Evolutionary conservation across 23 red algal genomes (phyloP).

Genomic region (Chondrus crispus): DNA sequence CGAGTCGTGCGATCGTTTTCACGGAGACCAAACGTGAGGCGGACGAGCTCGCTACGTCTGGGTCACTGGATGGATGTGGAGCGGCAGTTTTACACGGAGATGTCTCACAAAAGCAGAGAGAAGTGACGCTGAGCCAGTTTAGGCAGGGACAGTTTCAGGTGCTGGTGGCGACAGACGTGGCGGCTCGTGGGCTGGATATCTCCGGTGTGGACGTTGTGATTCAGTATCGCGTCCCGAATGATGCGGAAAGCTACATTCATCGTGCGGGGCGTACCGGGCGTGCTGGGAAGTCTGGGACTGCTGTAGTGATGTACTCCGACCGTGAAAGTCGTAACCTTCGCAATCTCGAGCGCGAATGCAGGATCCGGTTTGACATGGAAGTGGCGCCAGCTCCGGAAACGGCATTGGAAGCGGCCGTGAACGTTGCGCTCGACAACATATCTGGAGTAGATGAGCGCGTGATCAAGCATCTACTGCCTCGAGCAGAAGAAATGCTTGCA

Average conservation of each 20-base stretch:
- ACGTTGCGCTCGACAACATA: slow-evolving; percentile 49
- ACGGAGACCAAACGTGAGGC: slow-evolving; percentile 93
- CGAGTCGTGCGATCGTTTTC: slow-evolving; percentile 93
- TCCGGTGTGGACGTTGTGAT: slow-evolving; percentile 92
- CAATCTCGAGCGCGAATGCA: slow-evolving; percentile 58
- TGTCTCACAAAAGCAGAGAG: slow-evolving; percentile 88
- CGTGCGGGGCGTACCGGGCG: slow-evolving; percentile 90
- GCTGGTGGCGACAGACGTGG: slow-evolving; percentile 97
- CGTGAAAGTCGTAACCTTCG: slow-evolving; percentile 54
- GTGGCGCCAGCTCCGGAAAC: slow-evolving; percentile 73
- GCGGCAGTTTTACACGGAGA: slow-evolving; percentile 96
- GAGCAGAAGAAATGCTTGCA: slow-evolving; percentile 39
- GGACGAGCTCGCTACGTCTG: slow-evolving; percentile 81
- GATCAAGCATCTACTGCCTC: slow-evolving; percentile 26
- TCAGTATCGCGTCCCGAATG: slow-evolving; percentile 81
- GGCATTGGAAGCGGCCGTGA: slow-evolving; percentile 66
- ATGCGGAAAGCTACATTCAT: slow-evolving; percentile 91
- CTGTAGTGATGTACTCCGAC: slow-evolving; percentile 88
- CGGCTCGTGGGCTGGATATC: slow-evolving; percentile 96
- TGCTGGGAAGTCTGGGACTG: slow-evolving; percentile 80
- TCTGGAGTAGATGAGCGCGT: slow-evolving; percentile 51
- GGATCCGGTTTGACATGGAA: slow-evolving; percentile 83
- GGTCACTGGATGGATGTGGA: slow-evolving; percentile 72
- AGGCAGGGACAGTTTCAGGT: slow-evolving; percentile 86
- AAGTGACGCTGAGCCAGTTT: slow-evolving; percentile 86